Conservation (phyloP, 176 grass and related monocot species). For the Carex scoparia region DNA sequence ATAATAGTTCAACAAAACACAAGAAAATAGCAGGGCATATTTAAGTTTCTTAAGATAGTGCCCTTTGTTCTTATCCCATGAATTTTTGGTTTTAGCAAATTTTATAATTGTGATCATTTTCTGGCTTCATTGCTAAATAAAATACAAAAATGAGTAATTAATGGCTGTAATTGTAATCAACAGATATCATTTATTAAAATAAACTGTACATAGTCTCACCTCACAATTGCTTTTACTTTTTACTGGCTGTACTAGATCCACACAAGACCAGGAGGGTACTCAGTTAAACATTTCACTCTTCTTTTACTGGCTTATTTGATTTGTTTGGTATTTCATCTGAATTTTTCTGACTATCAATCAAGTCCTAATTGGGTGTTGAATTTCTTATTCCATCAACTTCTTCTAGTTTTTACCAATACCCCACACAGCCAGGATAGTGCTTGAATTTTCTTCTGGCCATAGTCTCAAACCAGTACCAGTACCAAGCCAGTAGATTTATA, state of each 20-base stretch:
- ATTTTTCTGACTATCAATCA: not conserved
- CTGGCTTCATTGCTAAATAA: constrained; percentile 3
- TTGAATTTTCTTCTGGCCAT: not conserved
- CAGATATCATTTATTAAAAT: not conserved
- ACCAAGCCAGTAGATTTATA: constrained; percentile 1
- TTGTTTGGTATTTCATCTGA: not conserved
- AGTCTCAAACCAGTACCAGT: constrained; percentile 1
- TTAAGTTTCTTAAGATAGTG: not conserved
- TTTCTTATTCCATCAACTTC: not conserved
- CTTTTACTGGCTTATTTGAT: not conserved
- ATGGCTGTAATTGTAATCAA: not conserved
- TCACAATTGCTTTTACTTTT: not conserved
- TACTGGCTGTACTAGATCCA: not conserved
- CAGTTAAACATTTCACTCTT: not conserved
- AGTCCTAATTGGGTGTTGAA: not conserved
- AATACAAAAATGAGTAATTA: not conserved
- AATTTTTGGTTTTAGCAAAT: not conserved
- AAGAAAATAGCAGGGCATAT: not conserved
- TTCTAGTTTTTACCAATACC: not conserved
- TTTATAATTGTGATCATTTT: not conserved
- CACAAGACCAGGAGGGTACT: not conserved
- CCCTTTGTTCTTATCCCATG: not conserved
- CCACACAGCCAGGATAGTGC: not conserved
- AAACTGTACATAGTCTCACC: not conserved
- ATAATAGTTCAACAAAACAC: not conserved